Evolutionary conservation across 768 basidiomycete genomes (phyloP).

Genomic region (Hebeloma cylindrosporum): DNA sequence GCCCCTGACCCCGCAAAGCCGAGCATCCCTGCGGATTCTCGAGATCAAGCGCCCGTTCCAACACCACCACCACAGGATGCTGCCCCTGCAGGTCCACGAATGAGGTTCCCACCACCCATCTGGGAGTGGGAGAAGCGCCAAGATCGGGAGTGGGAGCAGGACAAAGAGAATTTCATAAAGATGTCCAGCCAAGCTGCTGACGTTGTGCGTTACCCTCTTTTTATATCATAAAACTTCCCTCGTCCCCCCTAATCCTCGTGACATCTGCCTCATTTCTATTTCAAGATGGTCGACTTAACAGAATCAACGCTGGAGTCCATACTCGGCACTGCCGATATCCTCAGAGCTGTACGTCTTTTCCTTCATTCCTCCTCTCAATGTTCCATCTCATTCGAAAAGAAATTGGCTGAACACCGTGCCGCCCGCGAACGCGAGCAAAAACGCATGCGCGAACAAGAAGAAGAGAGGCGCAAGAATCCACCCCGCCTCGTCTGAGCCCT

Average conservation of each 20-base stretch:
- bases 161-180: constrained; percentile 45
- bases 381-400: constrained; percentile 32
- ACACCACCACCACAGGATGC: constrained; percentile 19
- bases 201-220: constrained; percentile 35
- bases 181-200: constrained; percentile 52
- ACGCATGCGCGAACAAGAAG: constrained; percentile 29
- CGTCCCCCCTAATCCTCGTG: not conserved
- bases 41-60: constrained; percentile 29
- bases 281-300: constrained; percentile 65
- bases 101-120: constrained; percentile 10
- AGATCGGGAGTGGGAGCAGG: constrained; percentile 35
- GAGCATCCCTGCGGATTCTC: constrained; percentile 24
- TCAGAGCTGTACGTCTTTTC: constrained; percentile 56
- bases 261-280: not conserved
- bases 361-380: constrained; percentile 23
- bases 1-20: constrained; percentile 1
- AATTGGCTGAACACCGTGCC: constrained; percentile 51
- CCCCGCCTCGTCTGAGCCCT: constrained; percentile 30
- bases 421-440: constrained; percentile 46
- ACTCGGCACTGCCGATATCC: constrained; percentile 51
- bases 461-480: constrained; percentile 29
- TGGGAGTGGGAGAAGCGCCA: constrained; percentile 9
- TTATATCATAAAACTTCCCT: not conserved
- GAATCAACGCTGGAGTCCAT: constrained; percentile 68
- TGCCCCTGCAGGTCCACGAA: constrained; percentile 3